Evolutionary conservation across 2,329 filamentous ascomycete species (phyloP).

Genomic region (Fusarium sp.): DNA sequence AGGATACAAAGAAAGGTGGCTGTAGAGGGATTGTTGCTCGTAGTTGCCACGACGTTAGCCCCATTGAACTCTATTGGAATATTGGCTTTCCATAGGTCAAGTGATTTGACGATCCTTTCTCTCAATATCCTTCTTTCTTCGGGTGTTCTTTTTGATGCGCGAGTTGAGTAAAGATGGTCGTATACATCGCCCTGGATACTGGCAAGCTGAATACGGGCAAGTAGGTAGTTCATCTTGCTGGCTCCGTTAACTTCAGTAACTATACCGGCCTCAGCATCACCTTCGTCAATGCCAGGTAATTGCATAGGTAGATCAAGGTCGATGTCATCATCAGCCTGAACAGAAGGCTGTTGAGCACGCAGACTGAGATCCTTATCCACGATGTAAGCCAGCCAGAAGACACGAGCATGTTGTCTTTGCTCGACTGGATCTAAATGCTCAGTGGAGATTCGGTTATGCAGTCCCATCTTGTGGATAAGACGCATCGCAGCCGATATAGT

Average conservation of each 20-base stretch:
- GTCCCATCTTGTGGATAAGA: conserved; percentile 3
- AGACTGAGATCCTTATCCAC: conserved; percentile 12
- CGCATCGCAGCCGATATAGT: conserved; percentile 11
- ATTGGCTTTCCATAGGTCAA: background rate
- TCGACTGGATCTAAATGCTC: background rate
- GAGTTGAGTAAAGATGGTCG: conserved; percentile 3
- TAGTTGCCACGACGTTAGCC: background rate
- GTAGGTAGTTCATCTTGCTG: conserved; percentile 1
- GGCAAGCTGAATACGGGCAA: conserved; percentile 4
- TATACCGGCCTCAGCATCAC: background rate
- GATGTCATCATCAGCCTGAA: conserved; percentile 13
- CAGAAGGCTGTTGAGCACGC: conserved; percentile 5
- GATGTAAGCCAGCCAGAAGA: conserved; percentile 19
- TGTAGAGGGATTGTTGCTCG: background rate
- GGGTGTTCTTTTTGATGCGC: background rate
- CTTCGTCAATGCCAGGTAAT: fast-evolving
- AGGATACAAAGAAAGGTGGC: background rate
- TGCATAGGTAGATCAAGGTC: background rate
- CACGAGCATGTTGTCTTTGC: background rate
- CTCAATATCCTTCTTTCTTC: background rate
- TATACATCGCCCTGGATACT: conserved; percentile 5
- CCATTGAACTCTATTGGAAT: background rate
- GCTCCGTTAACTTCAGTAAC: background rate
- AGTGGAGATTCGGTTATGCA: background rate
- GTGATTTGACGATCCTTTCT: background rate